Evolutionary conservation across 768 basidiomycete species (phyloP).

Genomic region (Steccherinum ochraceum): DNA sequence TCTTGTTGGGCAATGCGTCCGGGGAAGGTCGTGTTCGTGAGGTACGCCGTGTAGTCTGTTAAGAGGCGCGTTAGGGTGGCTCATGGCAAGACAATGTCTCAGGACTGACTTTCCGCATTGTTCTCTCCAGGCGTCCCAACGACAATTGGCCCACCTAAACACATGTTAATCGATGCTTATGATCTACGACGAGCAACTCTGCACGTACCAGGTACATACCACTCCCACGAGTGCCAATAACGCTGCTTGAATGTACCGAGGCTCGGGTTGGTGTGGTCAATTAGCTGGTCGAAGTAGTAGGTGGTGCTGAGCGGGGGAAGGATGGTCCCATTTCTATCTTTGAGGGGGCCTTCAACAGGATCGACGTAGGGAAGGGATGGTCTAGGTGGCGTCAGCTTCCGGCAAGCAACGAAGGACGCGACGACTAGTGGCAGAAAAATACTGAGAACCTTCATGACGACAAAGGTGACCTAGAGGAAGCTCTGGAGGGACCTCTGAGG

Average conservation of each 20-base stretch:
- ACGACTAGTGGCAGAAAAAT: not conserved
- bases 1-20: conserved; percentile 63
- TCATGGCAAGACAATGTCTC: not conserved
- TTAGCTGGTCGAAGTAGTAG: conserved; percentile 49
- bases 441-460: not conserved
- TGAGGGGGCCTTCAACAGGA: conserved; percentile 16
- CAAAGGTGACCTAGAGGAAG: too few species aligned
- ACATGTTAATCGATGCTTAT: not conserved
- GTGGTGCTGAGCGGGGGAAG: conserved; percentile 27
- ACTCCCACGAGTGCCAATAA: conserved; percentile 66
- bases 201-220: conserved; percentile 46
- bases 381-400: conserved; percentile 1
- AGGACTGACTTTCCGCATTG: conserved; percentile 42
- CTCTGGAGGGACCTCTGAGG: too few species aligned
- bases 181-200: too few species aligned
- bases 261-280: conserved; percentile 50
- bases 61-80: not conserved
- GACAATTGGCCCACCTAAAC: conserved; percentile 51
- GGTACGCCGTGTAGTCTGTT: conserved; percentile 36
- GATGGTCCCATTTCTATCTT: conserved; percentile 18
- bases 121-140: conserved; percentile 62
- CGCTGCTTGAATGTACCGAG: conserved; percentile 72
- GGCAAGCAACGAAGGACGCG: not conserved
- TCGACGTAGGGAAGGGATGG: conserved; percentile 15
- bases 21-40: conserved; percentile 58